Evolutionary conservation across 306 rosid species (phyloP), one percentile per base, ranked within the genome.

Genomic region (Vachellia collinsii): DNA sequence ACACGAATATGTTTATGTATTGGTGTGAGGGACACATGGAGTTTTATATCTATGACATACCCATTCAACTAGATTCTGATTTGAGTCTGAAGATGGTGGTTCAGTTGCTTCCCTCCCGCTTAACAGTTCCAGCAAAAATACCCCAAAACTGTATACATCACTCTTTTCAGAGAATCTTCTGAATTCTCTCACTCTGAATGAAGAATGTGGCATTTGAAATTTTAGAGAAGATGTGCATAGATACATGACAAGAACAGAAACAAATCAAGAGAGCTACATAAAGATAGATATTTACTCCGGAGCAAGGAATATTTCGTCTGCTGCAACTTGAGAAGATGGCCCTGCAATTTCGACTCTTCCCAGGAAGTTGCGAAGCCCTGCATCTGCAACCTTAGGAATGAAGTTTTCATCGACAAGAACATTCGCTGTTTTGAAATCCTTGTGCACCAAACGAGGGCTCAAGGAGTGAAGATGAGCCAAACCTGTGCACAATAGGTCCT

Each of bases 321-420:
- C 84, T 70, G 76, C 58, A 78, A 80, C 90, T 88, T 85, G 93
- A 77, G 98, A 92, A 53, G 97, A 92, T 34, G 98, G 67, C 76
- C 94, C 91, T 25, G 92, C 94, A 74, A 68, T 64, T 42, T 86
- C 92, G 58, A 74, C 85, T 87, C 92, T 90, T 83, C 94, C 91
- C 3, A 94, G 82, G 84, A 94, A 91, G 81, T 94, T 88, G 29
- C 84, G 87, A 62, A 89, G 88, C 77, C 97, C 97, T 11, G 98
- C 94, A 78, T 94, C 98, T n/a, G 98, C 97, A 51, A 94, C 97
- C 88, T 92, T 94, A 77, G 98, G 84, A 67, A 83, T 86, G 84
- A 90, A 90, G 77, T 88, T 87, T 86, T 92, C 97, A 79, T 91
- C 97, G 38, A 94, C 97, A 44, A 94, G 97, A 78, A 94, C 97